Evolutionary conservation across 1,139 yeast species (phyloP).

Genomic region (Diutina rugosa): DNA sequence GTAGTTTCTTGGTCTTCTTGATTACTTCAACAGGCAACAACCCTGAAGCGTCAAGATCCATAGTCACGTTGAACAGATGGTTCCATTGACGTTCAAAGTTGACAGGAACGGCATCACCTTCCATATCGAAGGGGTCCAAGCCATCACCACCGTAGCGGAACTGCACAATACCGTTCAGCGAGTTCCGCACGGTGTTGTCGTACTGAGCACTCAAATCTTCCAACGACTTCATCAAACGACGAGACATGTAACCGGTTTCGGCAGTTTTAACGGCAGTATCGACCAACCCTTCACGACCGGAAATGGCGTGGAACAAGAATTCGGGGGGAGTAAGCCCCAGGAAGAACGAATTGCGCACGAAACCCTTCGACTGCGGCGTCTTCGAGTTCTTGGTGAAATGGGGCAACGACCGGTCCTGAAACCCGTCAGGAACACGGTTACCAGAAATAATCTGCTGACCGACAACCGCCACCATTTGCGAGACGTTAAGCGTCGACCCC

Average conservation of each 20-base stretch:
- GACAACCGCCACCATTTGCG: conserved; percentile 99
- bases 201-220: conserved; percentile 93
- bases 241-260: conserved; percentile 98
- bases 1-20: conserved; percentile 44
- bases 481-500: conserved; percentile 94
- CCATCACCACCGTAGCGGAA: conserved; percentile 99
- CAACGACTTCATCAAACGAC: conserved; percentile 94
- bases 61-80: conserved; percentile 70
- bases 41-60: conserved; percentile 38
- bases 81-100: conserved; percentile 93
- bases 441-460: conserved; percentile 99
- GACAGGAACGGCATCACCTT: conserved; percentile 95
- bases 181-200: conserved; percentile 90
- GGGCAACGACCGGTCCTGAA: conserved; percentile 95
- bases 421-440: conserved; percentile 98
- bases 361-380: conserved; percentile 96
- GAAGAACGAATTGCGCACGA: conserved; percentile 90
- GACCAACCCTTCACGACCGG: conserved; percentile 98
- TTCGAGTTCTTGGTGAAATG: conserved; percentile 94
- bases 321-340: conserved; percentile 95
- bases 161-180: conserved; percentile 93
- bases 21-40: conserved; percentile 57
- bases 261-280: conserved; percentile 99
- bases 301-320: conserved; percentile 94
- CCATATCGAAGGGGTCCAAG: conserved; percentile 96